Conservation (phyloP, 2,329 filamentous ascomycete genomes). For the Emmonsiellopsis sp. region DNA sequence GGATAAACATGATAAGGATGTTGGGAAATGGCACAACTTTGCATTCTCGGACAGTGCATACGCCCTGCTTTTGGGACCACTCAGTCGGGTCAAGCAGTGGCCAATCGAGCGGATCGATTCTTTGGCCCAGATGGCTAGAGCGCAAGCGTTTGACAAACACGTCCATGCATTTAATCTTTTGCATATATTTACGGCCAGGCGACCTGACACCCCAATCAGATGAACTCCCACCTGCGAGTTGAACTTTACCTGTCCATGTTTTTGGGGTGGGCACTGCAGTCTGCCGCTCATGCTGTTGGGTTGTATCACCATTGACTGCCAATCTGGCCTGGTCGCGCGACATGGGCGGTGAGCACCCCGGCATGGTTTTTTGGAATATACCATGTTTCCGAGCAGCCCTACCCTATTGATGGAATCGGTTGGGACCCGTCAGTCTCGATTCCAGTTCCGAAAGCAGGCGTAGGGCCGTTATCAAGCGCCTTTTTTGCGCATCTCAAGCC, state of each 20-base stretch:
- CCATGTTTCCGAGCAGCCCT: not conserved
- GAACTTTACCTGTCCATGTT: not conserved
- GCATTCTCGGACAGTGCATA: constrained; percentile 65
- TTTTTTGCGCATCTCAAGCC: too few relatives aligned
- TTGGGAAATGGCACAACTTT: constrained; percentile 78
- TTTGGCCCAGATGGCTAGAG: constrained; percentile 54
- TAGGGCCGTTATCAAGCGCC: too few relatives aligned
- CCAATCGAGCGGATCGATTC: constrained; percentile 52
- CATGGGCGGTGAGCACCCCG: too few relatives aligned
- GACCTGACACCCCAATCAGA: constrained; percentile 17
- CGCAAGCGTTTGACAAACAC: constrained; percentile 59
- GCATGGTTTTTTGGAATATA: not conserved
- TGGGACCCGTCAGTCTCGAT: too few relatives aligned
- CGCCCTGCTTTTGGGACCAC: constrained; percentile 62
- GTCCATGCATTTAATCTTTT: constrained; percentile 59
- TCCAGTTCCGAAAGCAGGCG: too few relatives aligned
- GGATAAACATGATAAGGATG: constrained; percentile 55
- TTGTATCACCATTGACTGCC: too few relatives aligned
- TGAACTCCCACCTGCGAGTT: constrained; percentile 2
- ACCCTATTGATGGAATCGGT: too few relatives aligned
- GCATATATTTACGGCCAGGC: constrained; percentile 37
- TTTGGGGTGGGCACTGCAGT: too few relatives aligned
- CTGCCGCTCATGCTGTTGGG: not conserved
- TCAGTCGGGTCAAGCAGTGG: constrained; percentile 58
- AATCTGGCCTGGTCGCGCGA: too few relatives aligned